phyloP scores from a whole-genome alignment of 495 filamentous ascomycete genomes.

The Sabuloglossum arenarium region DNA sequence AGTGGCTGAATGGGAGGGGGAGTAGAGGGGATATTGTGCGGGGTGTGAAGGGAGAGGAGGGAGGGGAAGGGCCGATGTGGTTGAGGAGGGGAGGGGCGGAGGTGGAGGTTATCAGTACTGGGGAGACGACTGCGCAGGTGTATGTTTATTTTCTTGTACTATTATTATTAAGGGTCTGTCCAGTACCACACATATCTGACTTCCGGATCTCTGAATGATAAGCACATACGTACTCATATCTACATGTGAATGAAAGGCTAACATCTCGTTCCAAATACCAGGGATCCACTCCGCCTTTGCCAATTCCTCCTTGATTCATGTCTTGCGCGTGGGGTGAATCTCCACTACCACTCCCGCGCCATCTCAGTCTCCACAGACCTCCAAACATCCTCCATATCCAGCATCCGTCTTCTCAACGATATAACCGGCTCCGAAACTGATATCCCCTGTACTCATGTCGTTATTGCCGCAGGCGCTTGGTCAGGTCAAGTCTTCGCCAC shows the following conservation, averaged over 20 bases:
- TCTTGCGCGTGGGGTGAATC: conserved; percentile 33
- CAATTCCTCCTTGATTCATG: conserved; percentile 39
- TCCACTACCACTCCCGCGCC: conserved; percentile 43
- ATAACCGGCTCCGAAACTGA: conserved; percentile 28
- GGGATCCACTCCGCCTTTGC: conserved; percentile 39
- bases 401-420: conserved; percentile 23
- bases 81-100: conserved; percentile 28
- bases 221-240: no score
- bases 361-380: conserved; percentile 27
- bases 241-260: no score
- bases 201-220: no score
- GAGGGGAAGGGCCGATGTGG: conserved; percentile 31
- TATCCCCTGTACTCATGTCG: conserved; percentile 32
- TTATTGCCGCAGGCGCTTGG: conserved; percentile 55
- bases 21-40: conserved; percentile 40
- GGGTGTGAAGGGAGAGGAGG: conserved; percentile 8
- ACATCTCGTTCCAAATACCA: no score
- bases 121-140: conserved; percentile 43
- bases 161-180: no score
- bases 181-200: no score
- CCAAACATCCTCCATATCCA: conserved; percentile 25
- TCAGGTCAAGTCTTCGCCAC: conserved; percentile 34
- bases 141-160: no score
- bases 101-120: conserved; percentile 40
- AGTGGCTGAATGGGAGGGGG: conserved; percentile 42